Percentiles rank a stretch among this genome's conserved stretches.
Evolutionary conservation across 2,329 filamentous ascomycete genomes (phyloP).

Genomic region (Venturia oleaginea): DNA sequence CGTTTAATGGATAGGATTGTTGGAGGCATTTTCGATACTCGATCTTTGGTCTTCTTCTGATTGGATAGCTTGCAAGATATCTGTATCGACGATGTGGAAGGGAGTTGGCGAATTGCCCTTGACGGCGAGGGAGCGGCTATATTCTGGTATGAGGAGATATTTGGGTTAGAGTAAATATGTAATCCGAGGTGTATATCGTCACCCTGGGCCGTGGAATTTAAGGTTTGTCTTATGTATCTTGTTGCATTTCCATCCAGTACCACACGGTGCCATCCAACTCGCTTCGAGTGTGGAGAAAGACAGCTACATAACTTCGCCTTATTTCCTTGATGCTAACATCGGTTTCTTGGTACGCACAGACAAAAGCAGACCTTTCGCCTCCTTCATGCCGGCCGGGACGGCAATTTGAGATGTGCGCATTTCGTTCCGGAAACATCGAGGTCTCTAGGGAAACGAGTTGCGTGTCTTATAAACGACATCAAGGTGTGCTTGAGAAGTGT

Average conservation of each 20-base stretch:
- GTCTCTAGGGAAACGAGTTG: neutral
- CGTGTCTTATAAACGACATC: neutral
- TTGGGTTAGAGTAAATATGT: neutral
- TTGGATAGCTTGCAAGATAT: neutral
- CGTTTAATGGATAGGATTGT: neutral
- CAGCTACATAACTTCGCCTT: neutral
- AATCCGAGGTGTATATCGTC: neutral
- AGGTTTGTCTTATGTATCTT: neutral
- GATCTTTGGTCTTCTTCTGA: neutral
- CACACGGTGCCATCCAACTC: neutral
- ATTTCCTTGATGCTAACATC: neutral
- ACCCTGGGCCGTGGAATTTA: neutral
- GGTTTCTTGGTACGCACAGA: neutral
- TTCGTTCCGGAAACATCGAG: neutral
- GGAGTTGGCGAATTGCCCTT: neutral
- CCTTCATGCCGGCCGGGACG: neutral
- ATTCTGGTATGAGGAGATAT: neutral
- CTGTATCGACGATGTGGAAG: neutral
- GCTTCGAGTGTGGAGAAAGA: neutral
- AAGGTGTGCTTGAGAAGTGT: neutral
- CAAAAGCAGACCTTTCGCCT: neutral
- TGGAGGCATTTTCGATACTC: slow-evolving; percentile 2
- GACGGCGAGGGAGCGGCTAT: neutral
- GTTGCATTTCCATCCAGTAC: neutral
- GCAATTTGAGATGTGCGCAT: neutral